Base-by-base conservation (phyloP, 805 yeast genomes). In the Candida sithepensis region DNA sequence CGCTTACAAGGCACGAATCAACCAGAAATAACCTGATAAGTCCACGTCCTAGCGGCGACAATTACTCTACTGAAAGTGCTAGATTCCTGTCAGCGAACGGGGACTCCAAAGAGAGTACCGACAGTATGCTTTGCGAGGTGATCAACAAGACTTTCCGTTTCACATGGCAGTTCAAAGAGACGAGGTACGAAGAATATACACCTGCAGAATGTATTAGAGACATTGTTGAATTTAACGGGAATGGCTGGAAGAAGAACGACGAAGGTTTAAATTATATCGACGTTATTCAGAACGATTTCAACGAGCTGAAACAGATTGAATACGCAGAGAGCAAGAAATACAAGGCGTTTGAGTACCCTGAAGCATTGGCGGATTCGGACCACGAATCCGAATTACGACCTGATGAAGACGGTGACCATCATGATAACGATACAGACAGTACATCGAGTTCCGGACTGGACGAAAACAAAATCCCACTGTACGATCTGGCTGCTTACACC, bases 131-230 rank as follows among this genome's bases (percentile, higher is more conserved):
- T 6, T 55, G 50, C 45, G 51, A 56, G 36, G 47, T 67, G 3
- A 50, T 65, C 18, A 62, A 60, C 44, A 60, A 60, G 38, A 58
- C 70, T 1, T 64, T 57, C 46, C 50, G 60, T 32, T 65, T 67
- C 50, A 54, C 66, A 7, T 60, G 70, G 70, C 47, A 64, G 67
- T 41, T 55, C 34, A 48, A 48, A 14, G 54, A 57, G 3, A 20
- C 49, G 12, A 37, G 46, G 7, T 66, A 65, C 44, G 61, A 61
- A 8, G 79, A 86, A 68, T 71, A 73, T 62, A 71, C 82, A 12
- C 92, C 96, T 0, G 75, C 76, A 43, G 87, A 83, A 48, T 79
- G 91, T 52, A 74, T 90, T 10, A 81, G 81, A 28, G 95, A 88
- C 63, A 85, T 91, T 2, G 76, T 88, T 48, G 74, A 77, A 24